phyloP scores from a whole-genome alignment of 2,329 filamentous ascomycete genomes.

The Cordyceps militaris region DNA sequence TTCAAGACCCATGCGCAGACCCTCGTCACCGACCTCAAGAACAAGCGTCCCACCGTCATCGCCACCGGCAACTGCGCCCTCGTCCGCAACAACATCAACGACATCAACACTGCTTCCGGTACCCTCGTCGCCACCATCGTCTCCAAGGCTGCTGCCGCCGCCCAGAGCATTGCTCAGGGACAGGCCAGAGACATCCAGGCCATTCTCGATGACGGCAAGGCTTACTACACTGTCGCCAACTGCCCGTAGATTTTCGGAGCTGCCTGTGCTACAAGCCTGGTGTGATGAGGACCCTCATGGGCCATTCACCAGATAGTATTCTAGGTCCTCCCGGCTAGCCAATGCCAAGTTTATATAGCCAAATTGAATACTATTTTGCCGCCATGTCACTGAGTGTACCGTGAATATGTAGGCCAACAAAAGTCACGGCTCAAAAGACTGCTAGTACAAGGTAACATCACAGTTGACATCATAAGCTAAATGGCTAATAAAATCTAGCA shows the following conservation, averaged over 20 bases:
- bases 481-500: too few species aligned
- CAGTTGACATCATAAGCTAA: too few species aligned
- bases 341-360: too few species aligned
- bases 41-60: background rate
- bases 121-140: background rate
- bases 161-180: background rate
- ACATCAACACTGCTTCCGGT: background rate
- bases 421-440: too few species aligned
- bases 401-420: too few species aligned
- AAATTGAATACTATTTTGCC: too few species aligned
- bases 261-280: too few species aligned
- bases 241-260: constrained; percentile 6
- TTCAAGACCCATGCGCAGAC: constrained; percentile 18
- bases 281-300: too few species aligned
- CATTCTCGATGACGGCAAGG: background rate
- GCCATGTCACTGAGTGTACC: too few species aligned
- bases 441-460: too few species aligned
- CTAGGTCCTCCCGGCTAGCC: too few species aligned
- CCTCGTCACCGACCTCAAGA: constrained; percentile 18
- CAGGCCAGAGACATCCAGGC: background rate
- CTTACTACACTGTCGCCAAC: background rate
- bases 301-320: too few species aligned
- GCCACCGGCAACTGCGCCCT: background rate
- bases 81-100: constrained; percentile 1
- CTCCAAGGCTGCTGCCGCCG: background rate